A percentile compares a stretch with the other conserved stretches of the same genome.
Evolutionary conservation across 345 rosid species (phyloP).

Genomic region (Pseudoturritis turrita): DNA sequence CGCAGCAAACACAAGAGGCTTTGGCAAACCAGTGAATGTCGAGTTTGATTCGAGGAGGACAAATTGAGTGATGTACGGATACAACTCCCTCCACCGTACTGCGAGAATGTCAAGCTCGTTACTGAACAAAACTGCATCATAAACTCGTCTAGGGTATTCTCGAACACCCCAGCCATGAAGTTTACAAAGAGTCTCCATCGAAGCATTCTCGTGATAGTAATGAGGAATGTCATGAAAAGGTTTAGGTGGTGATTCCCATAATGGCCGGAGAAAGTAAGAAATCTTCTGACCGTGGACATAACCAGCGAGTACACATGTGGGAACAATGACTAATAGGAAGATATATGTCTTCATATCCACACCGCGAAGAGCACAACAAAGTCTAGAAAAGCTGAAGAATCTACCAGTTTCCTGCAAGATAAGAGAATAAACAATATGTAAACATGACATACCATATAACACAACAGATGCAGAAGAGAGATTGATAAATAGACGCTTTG

Average conservation of each 20-base stretch:
- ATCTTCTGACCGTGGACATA: slow-evolving; percentile 81
- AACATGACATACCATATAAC: slow-evolving; percentile 2
- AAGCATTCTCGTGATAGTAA: slow-evolving; percentile 70
- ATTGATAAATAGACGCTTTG: background rate
- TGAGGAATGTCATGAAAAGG: slow-evolving; percentile 81
- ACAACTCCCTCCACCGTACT: slow-evolving; percentile 72
- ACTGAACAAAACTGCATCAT: slow-evolving; percentile 81
- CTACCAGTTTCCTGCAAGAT: slow-evolving; percentile 71
- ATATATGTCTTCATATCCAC: slow-evolving; percentile 71
- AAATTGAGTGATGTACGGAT: slow-evolving; percentile 74
- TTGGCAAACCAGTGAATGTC: slow-evolving; percentile 68
- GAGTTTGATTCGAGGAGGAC: slow-evolving; percentile 80
- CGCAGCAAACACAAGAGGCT: slow-evolving; percentile 56
- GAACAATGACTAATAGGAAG: slow-evolving; percentile 63
- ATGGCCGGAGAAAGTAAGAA: slow-evolving; percentile 71
- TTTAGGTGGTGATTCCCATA: slow-evolving; percentile 87
- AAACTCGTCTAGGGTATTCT: slow-evolving; percentile 78
- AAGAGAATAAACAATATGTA: background rate
- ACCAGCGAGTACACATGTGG: slow-evolving; percentile 53
- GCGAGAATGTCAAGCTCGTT: slow-evolving; percentile 76
- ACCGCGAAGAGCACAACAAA: slow-evolving; percentile 89
- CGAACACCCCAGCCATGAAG: slow-evolving; percentile 88
- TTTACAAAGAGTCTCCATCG: slow-evolving; percentile 74
- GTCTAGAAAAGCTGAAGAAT: slow-evolving; percentile 74
- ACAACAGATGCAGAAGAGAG: background rate